These are phyloP conservation scores for Zymoseptoria tritici DNA, from an alignment of 2,329 filamentous ascomycete genomes.

Conservation along the genomic window DNA sequence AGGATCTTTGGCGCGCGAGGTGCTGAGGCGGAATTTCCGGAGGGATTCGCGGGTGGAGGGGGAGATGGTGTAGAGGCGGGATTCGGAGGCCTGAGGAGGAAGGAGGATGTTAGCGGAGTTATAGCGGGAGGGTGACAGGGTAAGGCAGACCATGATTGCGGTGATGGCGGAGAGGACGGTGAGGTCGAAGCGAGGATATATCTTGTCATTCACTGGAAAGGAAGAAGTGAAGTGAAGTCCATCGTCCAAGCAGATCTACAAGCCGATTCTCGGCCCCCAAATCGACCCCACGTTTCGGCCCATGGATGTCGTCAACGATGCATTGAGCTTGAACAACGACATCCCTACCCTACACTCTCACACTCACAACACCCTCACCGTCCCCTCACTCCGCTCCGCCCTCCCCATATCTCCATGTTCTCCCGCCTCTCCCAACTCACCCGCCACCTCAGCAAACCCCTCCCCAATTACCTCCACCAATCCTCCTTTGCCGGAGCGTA, in stretches of 20 bases:
- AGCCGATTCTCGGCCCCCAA: background rate
- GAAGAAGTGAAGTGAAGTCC: background rate
- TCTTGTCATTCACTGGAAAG: background rate
- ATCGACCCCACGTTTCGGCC: background rate
- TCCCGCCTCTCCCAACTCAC: slow-evolving; percentile 65
- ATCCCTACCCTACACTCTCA: background rate
- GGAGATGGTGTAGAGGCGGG: slow-evolving; percentile 86
- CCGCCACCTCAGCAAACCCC: slow-evolving; percentile 60
- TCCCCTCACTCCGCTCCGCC: background rate
- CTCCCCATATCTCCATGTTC: slow-evolving; percentile 55
- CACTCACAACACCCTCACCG: background rate
- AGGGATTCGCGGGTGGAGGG: slow-evolving; percentile 81
- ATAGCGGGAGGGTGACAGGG: background rate
- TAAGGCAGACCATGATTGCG: background rate
- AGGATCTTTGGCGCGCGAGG: slow-evolving; percentile 75
- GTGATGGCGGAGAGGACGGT: background rate
- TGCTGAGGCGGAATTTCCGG: slow-evolving; percentile 88
- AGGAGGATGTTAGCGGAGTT: background rate
- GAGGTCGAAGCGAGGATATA: background rate
- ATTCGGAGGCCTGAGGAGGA: slow-evolving; percentile 59
- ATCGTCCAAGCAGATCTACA: background rate
- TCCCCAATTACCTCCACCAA: slow-evolving; percentile 50
- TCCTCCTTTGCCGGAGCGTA: slow-evolving; percentile 37
- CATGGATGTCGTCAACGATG: background rate
- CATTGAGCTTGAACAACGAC: background rate